phyloP scores from a whole-genome alignment of 2,329 filamentous ascomycete genomes.

The Neofusicoccum umdonicola region DNA sequence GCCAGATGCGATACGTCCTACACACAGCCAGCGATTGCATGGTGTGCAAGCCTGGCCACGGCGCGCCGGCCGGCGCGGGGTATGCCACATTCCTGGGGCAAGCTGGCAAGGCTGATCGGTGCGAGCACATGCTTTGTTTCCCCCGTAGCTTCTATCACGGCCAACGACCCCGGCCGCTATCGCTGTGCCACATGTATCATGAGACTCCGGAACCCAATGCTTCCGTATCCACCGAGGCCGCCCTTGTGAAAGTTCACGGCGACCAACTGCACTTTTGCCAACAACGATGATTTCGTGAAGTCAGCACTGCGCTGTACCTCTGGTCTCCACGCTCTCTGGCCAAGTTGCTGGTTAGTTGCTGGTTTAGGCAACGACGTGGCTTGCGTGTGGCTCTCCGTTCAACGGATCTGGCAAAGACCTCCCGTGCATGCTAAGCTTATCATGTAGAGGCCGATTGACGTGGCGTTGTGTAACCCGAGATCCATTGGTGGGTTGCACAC shows the following conservation, averaged over 20 bases:
- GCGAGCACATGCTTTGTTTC: neutral
- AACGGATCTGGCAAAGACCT: neutral
- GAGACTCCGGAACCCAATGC: neutral
- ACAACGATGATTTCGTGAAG: neutral
- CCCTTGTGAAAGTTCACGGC: neutral
- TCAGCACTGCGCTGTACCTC: neutral
- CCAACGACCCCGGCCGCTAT: neutral
- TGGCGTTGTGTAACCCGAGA: neutral
- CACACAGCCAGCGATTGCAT: neutral
- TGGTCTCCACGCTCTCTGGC: neutral
- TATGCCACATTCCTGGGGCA: neutral
- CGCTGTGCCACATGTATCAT: conserved; percentile 7
- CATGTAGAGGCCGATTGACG: neutral
- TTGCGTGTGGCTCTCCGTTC: neutral
- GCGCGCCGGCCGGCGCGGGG: neutral
- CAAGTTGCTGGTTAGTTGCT: neutral
- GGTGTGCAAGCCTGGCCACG: neutral
- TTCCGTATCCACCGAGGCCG: neutral
- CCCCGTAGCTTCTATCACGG: neutral
- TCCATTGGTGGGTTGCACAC: neutral
- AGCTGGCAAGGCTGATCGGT: neutral
- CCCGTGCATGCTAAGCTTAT: neutral
- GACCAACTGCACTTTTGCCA: neutral
- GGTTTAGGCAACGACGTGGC: neutral
- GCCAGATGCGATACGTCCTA: neutral